These are phyloP conservation scores for Pholiota conissans DNA, from an alignment of 768 basidiomycete species.

Conservation along the genomic window DNA sequence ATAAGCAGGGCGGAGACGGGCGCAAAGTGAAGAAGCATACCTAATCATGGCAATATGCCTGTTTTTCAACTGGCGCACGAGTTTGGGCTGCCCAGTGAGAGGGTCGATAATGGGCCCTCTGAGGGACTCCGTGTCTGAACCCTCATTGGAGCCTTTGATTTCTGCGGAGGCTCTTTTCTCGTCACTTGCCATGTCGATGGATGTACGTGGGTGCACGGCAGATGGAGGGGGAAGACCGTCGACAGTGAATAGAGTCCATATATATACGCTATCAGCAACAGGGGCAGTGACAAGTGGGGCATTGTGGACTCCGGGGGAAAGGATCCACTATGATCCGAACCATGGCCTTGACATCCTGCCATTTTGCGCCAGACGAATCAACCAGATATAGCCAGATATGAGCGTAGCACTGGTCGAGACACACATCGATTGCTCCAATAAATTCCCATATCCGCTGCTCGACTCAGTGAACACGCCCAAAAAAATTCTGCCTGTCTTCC, in stretches of 20 bases:
- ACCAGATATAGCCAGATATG: not conserved
- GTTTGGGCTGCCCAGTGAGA: slow-evolving; percentile 21
- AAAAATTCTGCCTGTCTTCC: no score
- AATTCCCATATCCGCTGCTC: no score
- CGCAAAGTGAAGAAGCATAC: slow-evolving; percentile 20
- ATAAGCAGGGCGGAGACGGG: not conserved
- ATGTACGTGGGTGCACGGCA: not conserved
- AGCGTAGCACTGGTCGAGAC: not conserved
- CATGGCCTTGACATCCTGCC: not conserved
- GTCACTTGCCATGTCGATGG: slow-evolving; percentile 6
- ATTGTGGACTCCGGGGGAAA: slow-evolving; percentile 2
- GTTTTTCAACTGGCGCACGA: slow-evolving; percentile 67
- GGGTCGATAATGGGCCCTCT: slow-evolving; percentile 2
- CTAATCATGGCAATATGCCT: slow-evolving; percentile 83
- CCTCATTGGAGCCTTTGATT: not conserved
- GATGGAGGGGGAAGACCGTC: not conserved
- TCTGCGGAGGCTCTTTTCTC: slow-evolving; percentile 1
- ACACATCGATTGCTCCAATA: no score
- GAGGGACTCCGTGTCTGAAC: slow-evolving; percentile 4
- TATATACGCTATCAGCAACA: not conserved
- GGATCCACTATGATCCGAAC: slow-evolving; percentile 5
- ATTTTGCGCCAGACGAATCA: not conserved
- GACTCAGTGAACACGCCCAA: no score
- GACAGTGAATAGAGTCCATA: not conserved
- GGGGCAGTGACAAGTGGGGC: slow-evolving; percentile 7